Evolutionary conservation across 768 basidiomycete species (phyloP).

Genomic region (Kwoniella bestiolae): DNA sequence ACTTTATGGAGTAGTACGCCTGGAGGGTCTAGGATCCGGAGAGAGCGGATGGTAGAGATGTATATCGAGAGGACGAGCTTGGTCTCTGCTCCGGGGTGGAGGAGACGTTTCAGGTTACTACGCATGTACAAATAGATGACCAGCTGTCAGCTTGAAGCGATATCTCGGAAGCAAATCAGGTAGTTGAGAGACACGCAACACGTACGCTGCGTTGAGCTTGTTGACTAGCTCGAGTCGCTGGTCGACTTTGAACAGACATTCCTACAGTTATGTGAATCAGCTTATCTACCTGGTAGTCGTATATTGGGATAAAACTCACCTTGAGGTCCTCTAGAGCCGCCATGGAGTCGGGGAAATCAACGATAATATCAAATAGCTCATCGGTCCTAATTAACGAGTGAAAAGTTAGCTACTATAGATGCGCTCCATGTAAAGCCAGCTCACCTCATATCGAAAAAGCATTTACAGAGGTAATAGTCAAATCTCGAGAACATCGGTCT

Average conservation of each 20-base stretch:
- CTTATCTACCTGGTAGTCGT: not conserved
- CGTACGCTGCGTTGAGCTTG: conserved; percentile 78
- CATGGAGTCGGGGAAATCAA: conserved; percentile 86
- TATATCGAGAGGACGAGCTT: conserved; percentile 87
- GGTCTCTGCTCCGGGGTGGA: conserved; percentile 95
- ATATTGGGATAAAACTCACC: conserved; percentile 59
- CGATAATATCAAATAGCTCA: conserved; percentile 95
- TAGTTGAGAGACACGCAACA: conserved; percentile 9
- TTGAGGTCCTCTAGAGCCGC: conserved; percentile 84
- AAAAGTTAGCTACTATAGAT: conserved; percentile 16
- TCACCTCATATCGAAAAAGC: conserved; percentile 81
- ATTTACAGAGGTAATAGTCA: conserved; percentile 92
- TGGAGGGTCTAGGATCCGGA: conserved; percentile 87
- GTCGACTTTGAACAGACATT: conserved; percentile 57
- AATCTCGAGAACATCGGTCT: conserved; percentile 77
- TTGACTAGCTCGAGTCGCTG: conserved; percentile 71
- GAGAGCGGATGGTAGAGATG: conserved; percentile 85
- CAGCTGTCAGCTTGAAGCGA: not conserved
- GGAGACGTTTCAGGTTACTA: conserved; percentile 81
- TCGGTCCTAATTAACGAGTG: conserved; percentile 58
- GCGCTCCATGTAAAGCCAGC: conserved; percentile 33
- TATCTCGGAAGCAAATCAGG: conserved; percentile 14
- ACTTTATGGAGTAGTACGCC: conserved; percentile 92
- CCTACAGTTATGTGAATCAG: conserved; percentile 28
- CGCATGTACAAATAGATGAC: conserved; percentile 1